phyloP scores from a whole-genome alignment of 2,329 filamentous ascomycete genomes.

The Cytospora paraplurivora region DNA sequence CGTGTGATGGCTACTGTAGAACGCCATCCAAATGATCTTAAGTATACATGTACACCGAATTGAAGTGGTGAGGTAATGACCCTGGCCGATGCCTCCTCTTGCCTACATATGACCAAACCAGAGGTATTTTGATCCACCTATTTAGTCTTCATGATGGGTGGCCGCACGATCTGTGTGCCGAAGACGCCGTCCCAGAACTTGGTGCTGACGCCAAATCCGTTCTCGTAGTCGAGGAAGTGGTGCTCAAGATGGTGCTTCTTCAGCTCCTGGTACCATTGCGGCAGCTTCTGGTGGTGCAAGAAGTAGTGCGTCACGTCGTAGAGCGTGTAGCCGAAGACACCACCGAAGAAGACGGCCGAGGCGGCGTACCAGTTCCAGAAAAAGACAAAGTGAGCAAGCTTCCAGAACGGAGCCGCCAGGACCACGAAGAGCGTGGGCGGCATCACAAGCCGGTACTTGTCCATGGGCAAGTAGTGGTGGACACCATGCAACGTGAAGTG shows the following conservation, averaged over 20 bases:
- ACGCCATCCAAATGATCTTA: slow-evolving; percentile 8
- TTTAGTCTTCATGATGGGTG: slow-evolving; percentile 42
- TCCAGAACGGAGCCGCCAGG: slow-evolving; percentile 89
- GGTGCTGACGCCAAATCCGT: slow-evolving; percentile 95
- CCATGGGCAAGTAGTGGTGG: slow-evolving; percentile 99
- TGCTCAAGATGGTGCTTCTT: slow-evolving; percentile 98
- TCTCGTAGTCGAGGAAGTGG: slow-evolving; percentile 97
- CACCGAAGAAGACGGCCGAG: slow-evolving; percentile 79
- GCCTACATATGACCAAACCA: slow-evolving; percentile 7
- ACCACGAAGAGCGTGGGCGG: slow-evolving; percentile 83
- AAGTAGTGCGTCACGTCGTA: slow-evolving; percentile 99
- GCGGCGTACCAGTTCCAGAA: slow-evolving; percentile 83
- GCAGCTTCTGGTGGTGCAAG: slow-evolving; percentile 91
- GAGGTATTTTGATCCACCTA: slow-evolving; percentile 27
- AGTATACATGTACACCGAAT: slow-evolving; percentile 25
- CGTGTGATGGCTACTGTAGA: not conserved
- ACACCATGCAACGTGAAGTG: slow-evolving; percentile 97
- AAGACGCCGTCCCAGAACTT: slow-evolving; percentile 95
- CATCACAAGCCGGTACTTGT: slow-evolving; percentile 96
- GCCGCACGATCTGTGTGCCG: slow-evolving; percentile 71
- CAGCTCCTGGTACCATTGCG: slow-evolving; percentile 83
- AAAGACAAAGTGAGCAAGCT: slow-evolving; percentile 80
- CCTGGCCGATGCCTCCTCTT: not conserved
- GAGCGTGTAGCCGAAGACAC: slow-evolving; percentile 92
- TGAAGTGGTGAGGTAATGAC: slow-evolving; percentile 5